Conservation (phyloP, 805 yeast species). For the Candida maesae region DNA sequence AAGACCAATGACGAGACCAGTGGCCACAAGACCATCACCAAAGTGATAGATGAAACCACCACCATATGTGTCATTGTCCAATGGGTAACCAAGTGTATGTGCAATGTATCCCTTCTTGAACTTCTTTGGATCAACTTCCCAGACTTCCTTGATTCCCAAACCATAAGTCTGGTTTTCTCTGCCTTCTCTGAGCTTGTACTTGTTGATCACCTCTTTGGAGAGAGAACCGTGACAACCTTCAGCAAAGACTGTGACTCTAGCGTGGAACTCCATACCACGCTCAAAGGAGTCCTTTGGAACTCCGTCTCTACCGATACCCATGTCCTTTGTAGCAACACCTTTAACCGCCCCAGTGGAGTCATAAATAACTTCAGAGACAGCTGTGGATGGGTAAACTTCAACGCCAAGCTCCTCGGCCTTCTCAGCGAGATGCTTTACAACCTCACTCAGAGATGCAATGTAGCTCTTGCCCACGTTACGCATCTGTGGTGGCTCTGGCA, state of each 20-base stretch:
- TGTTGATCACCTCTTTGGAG: slow-evolving; percentile 68
- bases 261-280: slow-evolving; percentile 95
- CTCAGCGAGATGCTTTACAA: slow-evolving; percentile 78
- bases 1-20: slow-evolving; percentile 92
- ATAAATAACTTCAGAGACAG: slow-evolving; percentile 77
- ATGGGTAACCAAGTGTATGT: slow-evolving; percentile 89
- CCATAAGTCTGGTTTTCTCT: slow-evolving; percentile 88
- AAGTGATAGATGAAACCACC: slow-evolving; percentile 98
- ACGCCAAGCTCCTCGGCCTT: slow-evolving; percentile 92
- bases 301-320: slow-evolving; percentile 78
- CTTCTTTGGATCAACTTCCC: slow-evolving; percentile 87
- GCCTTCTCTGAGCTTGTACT: slow-evolving; percentile 62
- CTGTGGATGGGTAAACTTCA: slow-evolving; percentile 85
- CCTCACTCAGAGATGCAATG: slow-evolving; percentile 78
- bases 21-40: slow-evolving; percentile 86
- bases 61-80: slow-evolving; percentile 72
- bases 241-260: slow-evolving; percentile 83
- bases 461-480: slow-evolving; percentile 75
- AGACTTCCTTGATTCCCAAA: slow-evolving; percentile 91
- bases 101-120: slow-evolving; percentile 77
- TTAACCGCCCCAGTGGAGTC: slow-evolving; percentile 57
- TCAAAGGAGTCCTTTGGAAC: slow-evolving; percentile 80
- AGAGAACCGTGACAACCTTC: slow-evolving; percentile 99
- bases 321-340: slow-evolving; percentile 93
- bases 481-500: slow-evolving; percentile 96